Evolutionary conservation across 2,329 filamentous ascomycete species (phyloP), one percentile per base, ranked within the genome.

Genomic region (Cytospora paraplurivora): DNA sequence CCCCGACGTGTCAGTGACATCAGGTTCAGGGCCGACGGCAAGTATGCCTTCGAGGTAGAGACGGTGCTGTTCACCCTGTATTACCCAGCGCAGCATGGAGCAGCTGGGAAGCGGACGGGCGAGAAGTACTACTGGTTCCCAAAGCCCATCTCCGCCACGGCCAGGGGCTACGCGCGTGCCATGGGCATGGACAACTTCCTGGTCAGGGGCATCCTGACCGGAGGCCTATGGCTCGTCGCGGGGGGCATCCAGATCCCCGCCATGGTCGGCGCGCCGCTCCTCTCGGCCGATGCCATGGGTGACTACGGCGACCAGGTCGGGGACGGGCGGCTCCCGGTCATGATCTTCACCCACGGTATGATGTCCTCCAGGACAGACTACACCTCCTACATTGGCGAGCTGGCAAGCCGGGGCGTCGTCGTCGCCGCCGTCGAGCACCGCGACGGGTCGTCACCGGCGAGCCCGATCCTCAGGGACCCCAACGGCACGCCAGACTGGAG

Each of bases 321-420:
- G 7, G 56, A 62, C 19, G 59, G 67, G 19, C 68, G 68, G 0
- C 75, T 79, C 34, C 80, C 81, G 10, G 73, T 83, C 65, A 71
- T 83, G 64, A 71, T 84, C 67, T 82, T 84, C 68, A 82, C 81
- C 6, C 82, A 84, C 66, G 82, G 82, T 51, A 80, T 80, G 71
- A 81, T 79, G 32, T 79, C 77, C 50, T 80, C 78, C 0, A 72
- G 81, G 27, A 82, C 79, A 1, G 81, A 83, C 69, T 84, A 84
- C 71, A 82, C 81, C 0, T 75, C 82, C 69, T 83, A 79, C 67
- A 74, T 81, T 17, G 79, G 80, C 63, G 79, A 82, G 63, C 73
- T 84, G 1, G 81, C 82, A 10, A 80, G 78, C n/a, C 75, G 77
- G 1, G 82, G 82, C 10, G 75, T 78, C 57, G 71, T 84, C 17